Percentiles rank a stretch among this genome's conserved stretches.
phyloP scores from a whole-genome alignment of 2,329 filamentous ascomycete genomes.

The Pleoardoris graminearum region DNA sequence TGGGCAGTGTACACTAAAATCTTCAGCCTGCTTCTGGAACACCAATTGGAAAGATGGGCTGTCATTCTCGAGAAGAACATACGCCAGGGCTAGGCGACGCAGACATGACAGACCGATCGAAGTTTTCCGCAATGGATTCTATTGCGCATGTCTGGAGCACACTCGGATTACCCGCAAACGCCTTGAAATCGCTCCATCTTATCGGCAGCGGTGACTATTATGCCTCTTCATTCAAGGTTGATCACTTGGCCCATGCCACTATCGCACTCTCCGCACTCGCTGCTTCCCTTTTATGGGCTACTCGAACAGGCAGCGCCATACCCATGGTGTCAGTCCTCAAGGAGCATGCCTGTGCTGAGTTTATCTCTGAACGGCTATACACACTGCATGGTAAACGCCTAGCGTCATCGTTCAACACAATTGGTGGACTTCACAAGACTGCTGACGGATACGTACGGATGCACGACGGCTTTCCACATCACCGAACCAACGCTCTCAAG shows the following conservation, averaged over 20 bases:
- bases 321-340: constrained; percentile 50
- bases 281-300: constrained; percentile 53
- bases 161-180: constrained; percentile 27
- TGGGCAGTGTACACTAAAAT: too few relatives aligned
- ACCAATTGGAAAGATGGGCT: too few relatives aligned
- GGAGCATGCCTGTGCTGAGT: constrained; percentile 56
- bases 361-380: constrained; percentile 58
- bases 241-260: constrained; percentile 56
- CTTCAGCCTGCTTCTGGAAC: too few relatives aligned
- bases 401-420: constrained; percentile 45
- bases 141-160: constrained; percentile 37
- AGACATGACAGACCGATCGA: constrained; percentile 23
- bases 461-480: constrained; percentile 59
- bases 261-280: constrained; percentile 57
- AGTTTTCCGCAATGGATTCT: constrained; percentile 30
- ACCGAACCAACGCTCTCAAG: constrained; percentile 49
- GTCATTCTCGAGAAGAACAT: too few relatives aligned
- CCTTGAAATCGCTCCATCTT: constrained; percentile 27
- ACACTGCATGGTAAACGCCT: constrained; percentile 46
- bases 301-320: constrained; percentile 31
- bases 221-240: constrained; percentile 60
- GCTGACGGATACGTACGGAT: constrained; percentile 58
- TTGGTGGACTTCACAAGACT: constrained; percentile 58
- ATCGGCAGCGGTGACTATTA: constrained; percentile 33
- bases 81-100: not conserved